Evolutionary conservation across 1,139 yeast species (phyloP).

Genomic region (Wickerhamiella infanticola): DNA sequence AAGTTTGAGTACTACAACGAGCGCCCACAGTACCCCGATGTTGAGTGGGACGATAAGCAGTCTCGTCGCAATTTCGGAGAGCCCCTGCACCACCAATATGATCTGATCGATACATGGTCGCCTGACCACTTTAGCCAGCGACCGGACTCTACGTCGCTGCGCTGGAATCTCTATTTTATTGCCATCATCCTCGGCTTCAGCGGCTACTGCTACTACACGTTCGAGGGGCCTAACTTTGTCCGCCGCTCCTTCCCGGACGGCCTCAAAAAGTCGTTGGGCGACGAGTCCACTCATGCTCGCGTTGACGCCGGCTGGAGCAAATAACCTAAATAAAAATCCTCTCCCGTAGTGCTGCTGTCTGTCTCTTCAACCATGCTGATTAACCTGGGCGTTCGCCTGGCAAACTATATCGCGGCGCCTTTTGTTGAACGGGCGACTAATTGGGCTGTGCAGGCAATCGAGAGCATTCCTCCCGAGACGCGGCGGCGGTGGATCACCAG

Average conservation of each 20-base stretch:
- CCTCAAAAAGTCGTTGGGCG: conserved; percentile 53
- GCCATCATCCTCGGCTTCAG: conserved; percentile 41
- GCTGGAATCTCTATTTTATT: conserved; percentile 37
- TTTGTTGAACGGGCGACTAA: neutral
- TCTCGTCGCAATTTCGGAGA: conserved; percentile 66
- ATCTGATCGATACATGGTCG: conserved; percentile 71
- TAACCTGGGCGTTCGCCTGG: neutral
- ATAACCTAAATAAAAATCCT: neutral
- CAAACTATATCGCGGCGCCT: neutral
- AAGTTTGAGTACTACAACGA: conserved; percentile 37
- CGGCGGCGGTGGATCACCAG: neutral
- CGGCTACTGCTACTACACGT: conserved; percentile 37
- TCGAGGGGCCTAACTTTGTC: conserved; percentile 64
- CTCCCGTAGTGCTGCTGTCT: neutral
- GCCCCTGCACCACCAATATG: conserved; percentile 39
- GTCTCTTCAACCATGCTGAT: neutral
- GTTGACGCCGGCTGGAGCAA: conserved; percentile 11
- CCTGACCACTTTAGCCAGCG: conserved; percentile 60
- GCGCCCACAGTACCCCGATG: conserved; percentile 43
- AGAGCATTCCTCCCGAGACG: neutral
- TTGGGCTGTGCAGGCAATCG: neutral
- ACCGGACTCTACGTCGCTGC: conserved; percentile 45
- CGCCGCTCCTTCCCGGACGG: conserved; percentile 73
- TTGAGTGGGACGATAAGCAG: conserved; percentile 67
- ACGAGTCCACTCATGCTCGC: conserved; percentile 21